Evolutionary conservation across 805 yeast species (phyloP).

Genomic region (Maudiozyma barnettii): DNA sequence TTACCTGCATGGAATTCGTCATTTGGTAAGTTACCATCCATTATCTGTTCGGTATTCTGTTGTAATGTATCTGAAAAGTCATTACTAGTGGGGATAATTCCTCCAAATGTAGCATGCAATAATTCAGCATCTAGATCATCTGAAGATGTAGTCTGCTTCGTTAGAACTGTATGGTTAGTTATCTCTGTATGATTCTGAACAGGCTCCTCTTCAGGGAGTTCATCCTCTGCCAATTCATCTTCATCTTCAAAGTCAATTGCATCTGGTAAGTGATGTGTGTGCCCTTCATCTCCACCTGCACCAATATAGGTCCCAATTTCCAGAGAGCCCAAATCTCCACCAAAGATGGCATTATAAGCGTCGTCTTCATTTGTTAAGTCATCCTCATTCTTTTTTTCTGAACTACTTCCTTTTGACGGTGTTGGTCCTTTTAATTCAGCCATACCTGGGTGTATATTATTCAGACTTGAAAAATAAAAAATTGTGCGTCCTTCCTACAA

Average conservation of each 20-base stretch:
- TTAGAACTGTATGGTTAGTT: neutral
- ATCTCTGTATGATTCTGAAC: neutral
- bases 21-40: conserved; percentile 2
- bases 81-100: neutral
- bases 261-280: conserved; percentile 69
- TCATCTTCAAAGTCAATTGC: conserved; percentile 93
- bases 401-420: neutral
- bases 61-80: conserved; percentile 5
- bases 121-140: neutral
- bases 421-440: neutral
- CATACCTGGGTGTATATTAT: neutral
- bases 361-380: conserved; percentile 31
- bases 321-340: conserved; percentile 30
- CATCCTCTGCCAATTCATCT: conserved; percentile 88
- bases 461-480: too few species aligned
- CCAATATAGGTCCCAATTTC: conserved; percentile 27
- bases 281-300: conserved; percentile 33
- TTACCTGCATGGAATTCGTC: conserved; percentile 19
- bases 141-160: neutral
- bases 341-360: conserved; percentile 32
- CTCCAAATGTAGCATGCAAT: conserved; percentile 2
- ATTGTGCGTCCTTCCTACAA: too few species aligned
- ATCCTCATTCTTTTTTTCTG: conserved; percentile 3
- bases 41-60: conserved; percentile 3
- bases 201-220: conserved; percentile 23